Conservation (phyloP, 2,329 filamentous ascomycete genomes). For the Sodiomyces alkalinus region DNA sequence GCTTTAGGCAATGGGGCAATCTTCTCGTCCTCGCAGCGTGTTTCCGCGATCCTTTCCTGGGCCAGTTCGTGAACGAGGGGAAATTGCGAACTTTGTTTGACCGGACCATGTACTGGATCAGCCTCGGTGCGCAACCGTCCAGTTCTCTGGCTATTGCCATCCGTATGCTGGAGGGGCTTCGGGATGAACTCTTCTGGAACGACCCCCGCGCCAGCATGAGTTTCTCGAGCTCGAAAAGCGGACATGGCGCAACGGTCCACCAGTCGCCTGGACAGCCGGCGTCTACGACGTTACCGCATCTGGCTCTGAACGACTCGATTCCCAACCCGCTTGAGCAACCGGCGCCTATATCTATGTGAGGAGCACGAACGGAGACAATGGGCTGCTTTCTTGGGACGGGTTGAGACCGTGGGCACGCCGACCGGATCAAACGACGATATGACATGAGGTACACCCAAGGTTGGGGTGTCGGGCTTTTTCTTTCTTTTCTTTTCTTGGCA, state of each 20-base stretch:
- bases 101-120: conserved; percentile 64
- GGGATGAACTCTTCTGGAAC: conserved; percentile 26
- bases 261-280: not conserved
- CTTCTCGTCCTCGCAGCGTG: conserved; percentile 78
- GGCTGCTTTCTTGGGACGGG: too few species aligned
- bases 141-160: conserved; percentile 62
- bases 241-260: not conserved
- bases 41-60: conserved; percentile 50
- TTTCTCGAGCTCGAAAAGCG: conserved; percentile 25
- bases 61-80: conserved; percentile 37
- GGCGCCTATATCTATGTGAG: too few species aligned
- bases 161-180: conserved; percentile 49
- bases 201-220: conserved; percentile 15
- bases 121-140: conserved; percentile 53
- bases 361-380: too few species aligned
- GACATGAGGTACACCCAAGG: too few species aligned
- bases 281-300: not conserved
- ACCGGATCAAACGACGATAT: too few species aligned
- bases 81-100: conserved; percentile 46
- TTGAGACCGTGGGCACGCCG: too few species aligned
- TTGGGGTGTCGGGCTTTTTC: too few species aligned
- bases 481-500: too few species aligned
- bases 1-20: conserved; percentile 81
- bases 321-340: not conserved
- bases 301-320: not conserved